These are phyloP conservation scores for Conidiobolus incongruus DNA, from an alignment of 371 early-diverging fungal genomes.

Conservation along the genomic window DNA sequence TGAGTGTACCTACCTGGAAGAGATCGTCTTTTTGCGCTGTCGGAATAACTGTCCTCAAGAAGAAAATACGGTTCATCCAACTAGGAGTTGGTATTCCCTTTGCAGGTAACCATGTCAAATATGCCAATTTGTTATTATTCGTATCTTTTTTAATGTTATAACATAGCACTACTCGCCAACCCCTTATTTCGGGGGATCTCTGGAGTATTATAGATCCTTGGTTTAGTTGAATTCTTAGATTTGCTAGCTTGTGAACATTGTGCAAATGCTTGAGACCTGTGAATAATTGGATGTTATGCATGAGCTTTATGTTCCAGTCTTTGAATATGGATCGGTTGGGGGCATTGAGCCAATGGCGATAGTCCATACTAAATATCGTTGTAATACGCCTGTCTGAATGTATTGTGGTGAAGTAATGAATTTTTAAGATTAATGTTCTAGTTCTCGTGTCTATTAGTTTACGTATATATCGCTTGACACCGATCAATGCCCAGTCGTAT, in stretches of 20 bases:
- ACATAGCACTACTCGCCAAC: neutral
- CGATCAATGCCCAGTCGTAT: too few relatives aligned
- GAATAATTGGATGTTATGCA: neutral
- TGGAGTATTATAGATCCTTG: neutral
- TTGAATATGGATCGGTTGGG: neutral
- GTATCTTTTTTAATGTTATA: neutral
- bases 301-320: neutral
- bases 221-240: neutral
- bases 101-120: neutral
- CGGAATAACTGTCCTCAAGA: neutral
- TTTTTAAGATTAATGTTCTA: too few relatives aligned
- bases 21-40: neutral
- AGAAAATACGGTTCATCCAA: neutral
- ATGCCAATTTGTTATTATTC: neutral
- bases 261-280: neutral
- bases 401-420: too few relatives aligned
- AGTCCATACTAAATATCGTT: neutral
- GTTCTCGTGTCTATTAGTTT: too few relatives aligned
- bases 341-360: neutral
- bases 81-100: neutral
- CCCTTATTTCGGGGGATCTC: neutral
- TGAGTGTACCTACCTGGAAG: neutral
- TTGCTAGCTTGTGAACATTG: neutral
- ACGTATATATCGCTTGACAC: too few relatives aligned
- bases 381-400: too few relatives aligned